Evolutionary conservation across 345 rosid genomes (phyloP), one percentile per base, ranked within the genome.

Genomic region (Brassica rapa): DNA sequence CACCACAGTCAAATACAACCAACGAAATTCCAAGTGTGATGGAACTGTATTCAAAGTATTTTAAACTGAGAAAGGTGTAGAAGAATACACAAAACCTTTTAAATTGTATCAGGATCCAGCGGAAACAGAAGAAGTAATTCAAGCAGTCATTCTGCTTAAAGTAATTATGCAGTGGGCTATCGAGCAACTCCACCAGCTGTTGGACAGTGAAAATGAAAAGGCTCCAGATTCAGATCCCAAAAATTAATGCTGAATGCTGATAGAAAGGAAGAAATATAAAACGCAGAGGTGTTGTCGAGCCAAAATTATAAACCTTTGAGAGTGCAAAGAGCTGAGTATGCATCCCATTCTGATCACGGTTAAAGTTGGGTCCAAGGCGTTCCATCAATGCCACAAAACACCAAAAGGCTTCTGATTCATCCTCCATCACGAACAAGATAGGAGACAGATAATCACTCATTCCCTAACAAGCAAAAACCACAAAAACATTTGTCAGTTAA

Each of bases 111-210:
- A 96, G 85, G 82, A 91, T 73, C 99, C 99, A 96, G 83, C 98
- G 99, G 86, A 96, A 96, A 80, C 99, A 96, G 83, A 96, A 93
- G 94, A 96, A 96, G 82, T 89, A 96, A 85, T 93, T 96, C 92
- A 96, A 87, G 85, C 99, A 96, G 64, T 96, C 98, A 68, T 93
- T 91, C 87, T 93, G 93, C 89, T 82, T 85, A 78, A 93, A 91
- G 82, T 96, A 91, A 84, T 87, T 85, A 66, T 93, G 96, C 88
- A 96, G 83, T 2, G 98, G 99, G 79, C 72, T 65, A 70, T 96
- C 99, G 61, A 96, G 84, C 79, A 91, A 87, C 86, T 96, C 98
- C 86, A 93, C 98, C 82, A 93, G 83, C 99, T 96, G 93, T 16
- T 68, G 71, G 35, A 59, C 46, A 70, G 35, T 33, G 29, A 73